A percentile compares a stretch with the other conserved stretches of the same genome.
Evolutionary conservation across 1,139 yeast genomes (phyloP).

Genomic region (Taiozyma sp.): DNA sequence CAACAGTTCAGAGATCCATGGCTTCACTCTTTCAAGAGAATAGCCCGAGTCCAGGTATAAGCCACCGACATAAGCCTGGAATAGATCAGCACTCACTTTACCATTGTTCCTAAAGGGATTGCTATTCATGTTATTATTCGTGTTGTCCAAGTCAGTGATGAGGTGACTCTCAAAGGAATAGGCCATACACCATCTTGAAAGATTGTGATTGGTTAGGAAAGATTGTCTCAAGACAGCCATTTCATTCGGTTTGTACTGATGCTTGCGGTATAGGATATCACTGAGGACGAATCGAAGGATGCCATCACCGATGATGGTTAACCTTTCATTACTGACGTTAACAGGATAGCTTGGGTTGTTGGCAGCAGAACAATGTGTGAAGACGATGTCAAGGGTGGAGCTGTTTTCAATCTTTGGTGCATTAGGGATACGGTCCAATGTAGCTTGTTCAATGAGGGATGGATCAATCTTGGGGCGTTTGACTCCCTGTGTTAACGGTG

Average conservation of each 20-base stretch:
- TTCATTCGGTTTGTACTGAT: not conserved
- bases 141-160: not conserved
- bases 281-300: slow-evolving; percentile 42
- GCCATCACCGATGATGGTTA: slow-evolving; percentile 89
- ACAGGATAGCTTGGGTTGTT: slow-evolving; percentile 43
- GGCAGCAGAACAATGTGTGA: slow-evolving; percentile 72
- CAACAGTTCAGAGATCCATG: not conserved
- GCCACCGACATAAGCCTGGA: slow-evolving; percentile 92
- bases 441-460: not conserved
- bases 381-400: slow-evolving; percentile 36
- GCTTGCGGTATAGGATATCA: not conserved
- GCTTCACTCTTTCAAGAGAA: not conserved
- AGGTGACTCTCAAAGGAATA: not conserved
- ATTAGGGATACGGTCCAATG: not conserved
- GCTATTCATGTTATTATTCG: not conserved
- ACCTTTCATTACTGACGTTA: slow-evolving; percentile 70
- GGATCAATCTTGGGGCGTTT: not conserved
- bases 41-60: slow-evolving; percentile 46
- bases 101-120: not conserved
- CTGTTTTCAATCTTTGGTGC: slow-evolving; percentile 1
- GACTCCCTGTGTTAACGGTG: not conserved
- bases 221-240: not conserved
- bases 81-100: slow-evolving; percentile 58
- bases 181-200: slow-evolving; percentile 2
- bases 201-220: not conserved